Evolutionary conservation across 148 eudicot species (phyloP), one percentile per base, ranked within the genome.

Genomic region (Cornus kousa): DNA sequence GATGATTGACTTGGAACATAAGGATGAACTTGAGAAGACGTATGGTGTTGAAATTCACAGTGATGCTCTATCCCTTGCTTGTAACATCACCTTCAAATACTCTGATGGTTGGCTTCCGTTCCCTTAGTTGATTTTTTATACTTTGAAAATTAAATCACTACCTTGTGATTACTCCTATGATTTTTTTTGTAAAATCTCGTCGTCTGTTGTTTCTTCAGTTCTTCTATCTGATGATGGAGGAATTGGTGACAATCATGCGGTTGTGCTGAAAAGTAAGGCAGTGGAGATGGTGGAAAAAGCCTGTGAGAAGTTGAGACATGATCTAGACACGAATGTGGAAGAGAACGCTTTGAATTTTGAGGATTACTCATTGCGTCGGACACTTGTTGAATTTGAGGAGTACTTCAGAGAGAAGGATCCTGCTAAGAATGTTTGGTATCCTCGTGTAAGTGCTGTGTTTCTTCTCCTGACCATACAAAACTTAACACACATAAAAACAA

Each of bases 1-100:
- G 37, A 33, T 1, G 37, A 3, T 33, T 33, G 37, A 33, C 2
- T 70, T 69, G 35, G 72, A 69, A 24, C 16, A 3, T 8, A 20
- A 70, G 48, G 24, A 3, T 70, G n/a, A 35, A 12, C 10, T 39
- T 48, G 53, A 70, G 53, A 39, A 2, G 73, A 14, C 50, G 3
- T 39, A n/a, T 39, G 50, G 73, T 9, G 73, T 39, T 70, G 73
- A 70, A 39, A 39, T 70, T 70, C 73, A 9, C 48, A 19, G 24
- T 24, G 73, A 39, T 20, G 73, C 53, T 19, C 28, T 70, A 22
- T 20, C 17, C 12, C 73, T 70, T 3, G 73, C 73, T 70, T 39
- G 53, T 70, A 50, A 37, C 16, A 39, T 70, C 40, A 22, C 53
- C 37, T 33, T 33, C 73, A 20, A 50, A 70, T 22, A 70, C 12